Evolutionary conservation across 78 protist species (phyloP).

Genomic region (Speleostelium caveatum): DNA sequence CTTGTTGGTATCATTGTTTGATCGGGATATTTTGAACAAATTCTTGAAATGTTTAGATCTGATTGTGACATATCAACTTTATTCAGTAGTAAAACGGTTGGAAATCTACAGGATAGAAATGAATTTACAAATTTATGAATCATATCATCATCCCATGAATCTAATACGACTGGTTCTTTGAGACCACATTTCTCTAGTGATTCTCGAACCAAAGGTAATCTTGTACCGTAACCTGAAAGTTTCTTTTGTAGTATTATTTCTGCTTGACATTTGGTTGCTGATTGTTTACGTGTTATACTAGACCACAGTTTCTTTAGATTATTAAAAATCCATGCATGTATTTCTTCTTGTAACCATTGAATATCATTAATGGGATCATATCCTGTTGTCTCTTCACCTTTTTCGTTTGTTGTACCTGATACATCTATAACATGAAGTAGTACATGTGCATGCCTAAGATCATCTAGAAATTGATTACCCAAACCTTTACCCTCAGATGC

Average conservation of each 20-base stretch:
- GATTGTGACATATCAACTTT: constrained; percentile 71
- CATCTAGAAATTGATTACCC: constrained; percentile 91
- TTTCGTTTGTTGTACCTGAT: constrained; percentile 83
- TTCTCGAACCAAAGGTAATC: constrained; percentile 3
- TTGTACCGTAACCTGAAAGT: constrained; percentile 81
- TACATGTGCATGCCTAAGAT: constrained; percentile 89
- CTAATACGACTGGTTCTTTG: constrained; percentile 20
- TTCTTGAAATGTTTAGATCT: constrained; percentile 19
- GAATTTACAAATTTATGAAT: constrained; percentile 76
- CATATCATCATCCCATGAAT: constrained; percentile 12
- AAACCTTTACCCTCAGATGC: constrained; percentile 87
- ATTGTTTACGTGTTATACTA: constrained; percentile 64
- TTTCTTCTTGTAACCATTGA: constrained; percentile 87
- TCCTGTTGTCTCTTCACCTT: constrained; percentile 83
- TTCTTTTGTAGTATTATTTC: constrained; percentile 52
- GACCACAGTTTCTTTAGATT: constrained; percentile 80
- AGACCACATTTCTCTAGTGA: constrained; percentile 35
- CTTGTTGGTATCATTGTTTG: constrained; percentile 53
- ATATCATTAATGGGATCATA: constrained; percentile 84
- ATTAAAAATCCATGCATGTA: constrained; percentile 84
- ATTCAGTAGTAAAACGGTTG: constrained; percentile 74
- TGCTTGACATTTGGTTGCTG: constrained; percentile 39
- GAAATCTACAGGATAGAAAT: constrained; percentile 84
- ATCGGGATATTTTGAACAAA: constrained; percentile 49
- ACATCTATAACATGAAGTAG: constrained; percentile 93